Evolutionary conservation across 768 basidiomycete genomes (phyloP), one percentile per base, ranked within the genome.

Genomic region (Suillus plorans): DNA sequence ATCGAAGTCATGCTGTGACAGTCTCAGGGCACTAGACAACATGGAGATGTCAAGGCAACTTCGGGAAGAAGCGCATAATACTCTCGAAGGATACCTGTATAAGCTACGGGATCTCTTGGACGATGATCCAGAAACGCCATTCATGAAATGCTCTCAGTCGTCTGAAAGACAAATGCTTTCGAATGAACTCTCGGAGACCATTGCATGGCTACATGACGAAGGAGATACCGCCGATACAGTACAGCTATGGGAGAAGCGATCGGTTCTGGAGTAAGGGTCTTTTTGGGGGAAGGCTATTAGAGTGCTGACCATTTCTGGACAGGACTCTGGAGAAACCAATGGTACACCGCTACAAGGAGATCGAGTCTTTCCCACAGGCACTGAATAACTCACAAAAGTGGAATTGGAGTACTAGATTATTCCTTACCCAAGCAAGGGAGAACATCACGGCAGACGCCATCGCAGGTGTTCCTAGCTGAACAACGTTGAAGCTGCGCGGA

Each of bases 11-110:
- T 34, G 13, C 57, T 47, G 31, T 25, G 28, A 42, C 66, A 97
- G 96, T 73, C 81, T 99, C 13, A 86, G 89, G 14, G 86, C 88
- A 12, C 82, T 97, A 65, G 92, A 97, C 69, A 74, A 80, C 8
- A 88, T 90, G 62, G 96, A 99, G 78, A 79, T 82, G 2, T 84
- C 88, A 20, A 94, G 93, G 74, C 82, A 81, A 39, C 86, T 87
- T 61, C 88, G 88, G 39, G 96, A 96, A 71, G 97, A 99, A 74
- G 94, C 94, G 3, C 84, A 90, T 37, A 99, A 99, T 77, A 82
- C 85, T 31, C 86, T 99, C 60, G 97, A 99, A 76, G 87, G 90
- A 39, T 97, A 97, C 73, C 77, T 99, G n/a, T 99, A 99, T 80
- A 86, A 89, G 65, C 78, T 97, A 41, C 89, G 93, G 25, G 95